Conservation (phyloP, 2,329 filamentous ascomycete genomes). For the Sclerotinia trifoliorum region DNA sequence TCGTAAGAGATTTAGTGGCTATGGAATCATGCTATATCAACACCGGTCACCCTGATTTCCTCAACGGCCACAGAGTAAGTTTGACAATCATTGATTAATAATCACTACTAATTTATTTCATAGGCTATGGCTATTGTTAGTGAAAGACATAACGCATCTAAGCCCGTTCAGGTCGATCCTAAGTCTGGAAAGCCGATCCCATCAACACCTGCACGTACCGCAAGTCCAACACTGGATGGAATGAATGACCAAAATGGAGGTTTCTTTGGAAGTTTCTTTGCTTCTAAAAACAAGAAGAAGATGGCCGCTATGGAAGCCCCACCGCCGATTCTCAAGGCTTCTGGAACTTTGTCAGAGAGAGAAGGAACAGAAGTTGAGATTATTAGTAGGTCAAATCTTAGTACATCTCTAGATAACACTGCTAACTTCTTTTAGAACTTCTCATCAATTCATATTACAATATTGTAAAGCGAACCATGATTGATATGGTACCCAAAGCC, state of each 20-base stretch:
- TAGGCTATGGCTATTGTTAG: constrained; percentile 97
- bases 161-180: constrained; percentile 93
- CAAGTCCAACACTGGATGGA: constrained; percentile 66
- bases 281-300: constrained; percentile 99
- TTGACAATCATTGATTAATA: constrained; percentile 1
- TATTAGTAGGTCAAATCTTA: constrained; percentile 68
- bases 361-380: constrained; percentile 97
- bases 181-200: constrained; percentile 96
- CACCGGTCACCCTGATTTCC: constrained; percentile 95
- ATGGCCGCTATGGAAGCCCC: constrained; percentile 99
- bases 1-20: constrained; percentile 84
- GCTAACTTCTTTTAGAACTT: constrained; percentile 61
- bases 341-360: constrained; percentile 87
- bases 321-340: constrained; percentile 88
- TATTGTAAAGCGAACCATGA: constrained; percentile 97
- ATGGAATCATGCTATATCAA: constrained; percentile 99
- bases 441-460: constrained; percentile 97
- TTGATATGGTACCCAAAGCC: constrained; percentile 99
- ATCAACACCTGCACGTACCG: constrained; percentile 66
- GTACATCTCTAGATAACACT: not conserved
- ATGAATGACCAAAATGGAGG: constrained; percentile 62
- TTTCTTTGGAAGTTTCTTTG: constrained; percentile 98
- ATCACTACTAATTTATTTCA: constrained; percentile 32
- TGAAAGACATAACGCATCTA: constrained; percentile 76
- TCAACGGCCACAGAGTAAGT: constrained; percentile 82